Evolutionary conservation across 345 rosid species (phyloP), one percentile per base, ranked within the genome.

Genomic region (Citrus unshiu): DNA sequence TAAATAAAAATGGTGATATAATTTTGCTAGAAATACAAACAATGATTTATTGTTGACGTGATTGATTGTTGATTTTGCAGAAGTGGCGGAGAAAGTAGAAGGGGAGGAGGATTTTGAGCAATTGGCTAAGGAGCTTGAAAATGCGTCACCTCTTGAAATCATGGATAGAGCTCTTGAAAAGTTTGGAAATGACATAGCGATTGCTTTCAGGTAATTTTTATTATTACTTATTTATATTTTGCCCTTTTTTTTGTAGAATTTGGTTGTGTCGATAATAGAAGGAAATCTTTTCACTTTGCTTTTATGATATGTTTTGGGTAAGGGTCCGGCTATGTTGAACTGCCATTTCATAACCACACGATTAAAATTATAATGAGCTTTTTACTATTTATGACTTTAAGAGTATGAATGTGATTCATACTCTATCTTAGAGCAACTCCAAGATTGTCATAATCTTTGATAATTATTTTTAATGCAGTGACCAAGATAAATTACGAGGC

Each of bases 91-190:
- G 83, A 92, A 88, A 78, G 83, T n/a, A 13, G 88, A 86, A 16
- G 51, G 61, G 43, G 88, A 78, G 43, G 97, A 87, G 60, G 91
- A 95, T 70, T 92, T 71, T 46, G 91, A 88, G 76, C 84, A 75
- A 66, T 79, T 95, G 78, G 92, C 94, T 0, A 90, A 89, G 40
- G 85, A 84, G 3, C 95, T 93, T 30, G 83, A 73, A 34, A 82
- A 82, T 57, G 95, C 97, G 77, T 95, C 99, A 74, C 97, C 99
- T 34, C 93, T 93, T 74, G 96, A 90, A 74, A 88, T 93, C 74
- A 89, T 93, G 91, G 98, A 95, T n/a, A 93, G 85, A 80, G 99
- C 98, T 22, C 89, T 95, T 3, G 93, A 89, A 84, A 88, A 80
- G 81, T 95, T 95, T 54, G 98, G 99, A 35, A 71, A 85, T 58